These are phyloP conservation scores for Exidia glandulosa DNA, from an alignment of 768 basidiomycete genomes.

Conservation along the genomic window DNA sequence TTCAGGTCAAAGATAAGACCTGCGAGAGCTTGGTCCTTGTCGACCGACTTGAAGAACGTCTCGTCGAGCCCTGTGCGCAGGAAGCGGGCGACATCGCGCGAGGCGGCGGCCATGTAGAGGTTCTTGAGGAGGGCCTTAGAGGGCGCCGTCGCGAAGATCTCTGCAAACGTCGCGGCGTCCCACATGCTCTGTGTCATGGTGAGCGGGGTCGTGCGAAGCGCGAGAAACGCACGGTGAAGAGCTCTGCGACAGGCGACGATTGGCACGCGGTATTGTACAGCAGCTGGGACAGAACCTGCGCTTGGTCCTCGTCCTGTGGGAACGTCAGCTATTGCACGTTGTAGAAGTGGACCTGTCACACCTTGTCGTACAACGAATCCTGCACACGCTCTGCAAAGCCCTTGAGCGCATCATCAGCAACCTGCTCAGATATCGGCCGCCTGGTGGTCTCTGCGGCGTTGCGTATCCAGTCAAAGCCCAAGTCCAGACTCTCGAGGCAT, in stretches of 20 bases:
- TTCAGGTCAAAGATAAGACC: conserved; percentile 24
- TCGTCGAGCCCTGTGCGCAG: conserved; percentile 14
- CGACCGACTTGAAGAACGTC: conserved; percentile 18
- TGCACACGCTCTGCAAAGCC: conserved; percentile 47
- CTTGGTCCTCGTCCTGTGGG: conserved; percentile 39
- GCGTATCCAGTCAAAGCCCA: conserved; percentile 44
- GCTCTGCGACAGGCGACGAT: conserved; percentile 32
- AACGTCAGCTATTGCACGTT: conserved; percentile 2
- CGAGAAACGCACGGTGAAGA: conserved; percentile 32
- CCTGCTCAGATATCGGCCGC: conserved; percentile 50
- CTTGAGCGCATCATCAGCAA: conserved; percentile 36
- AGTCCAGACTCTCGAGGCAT: conserved; percentile 17
- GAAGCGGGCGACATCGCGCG: background rate
- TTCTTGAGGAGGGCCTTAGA: conserved; percentile 34
- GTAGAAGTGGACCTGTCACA: conserved; percentile 17
- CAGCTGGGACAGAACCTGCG: conserved; percentile 50
- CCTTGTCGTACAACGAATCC: conserved; percentile 47
- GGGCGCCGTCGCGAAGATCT: conserved; percentile 48
- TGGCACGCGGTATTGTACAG: conserved; percentile 58
- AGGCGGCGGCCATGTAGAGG: background rate
- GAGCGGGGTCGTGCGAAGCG: conserved; percentile 8
- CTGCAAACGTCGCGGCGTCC: conserved; percentile 3
- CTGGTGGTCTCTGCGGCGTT: conserved; percentile 40
- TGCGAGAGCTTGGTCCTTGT: conserved; percentile 30
- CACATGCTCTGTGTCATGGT: background rate